These are phyloP conservation scores for Fusarium dimerum DNA, from an alignment of 2,329 filamentous ascomycete species.

Conservation along the genomic window DNA sequence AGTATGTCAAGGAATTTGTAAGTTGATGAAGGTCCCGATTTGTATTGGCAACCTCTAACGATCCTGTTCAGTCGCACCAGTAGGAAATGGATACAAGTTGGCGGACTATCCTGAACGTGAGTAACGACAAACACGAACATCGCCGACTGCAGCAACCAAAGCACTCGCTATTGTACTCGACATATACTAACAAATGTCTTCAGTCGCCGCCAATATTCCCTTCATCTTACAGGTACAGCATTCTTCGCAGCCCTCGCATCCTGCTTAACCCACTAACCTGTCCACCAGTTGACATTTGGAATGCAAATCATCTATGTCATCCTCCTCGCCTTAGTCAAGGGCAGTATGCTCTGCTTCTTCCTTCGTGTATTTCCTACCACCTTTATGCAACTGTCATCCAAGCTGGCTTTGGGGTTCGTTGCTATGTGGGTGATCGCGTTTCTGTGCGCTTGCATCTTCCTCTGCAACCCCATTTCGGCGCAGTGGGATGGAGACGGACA, in stretches of 20 bases:
- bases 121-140: slow-evolving; percentile 1
- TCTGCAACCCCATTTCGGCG: slow-evolving; percentile 46
- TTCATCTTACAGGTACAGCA: slow-evolving; percentile 26
- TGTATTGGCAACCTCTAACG: not conserved
- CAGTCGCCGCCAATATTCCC: slow-evolving; percentile 24
- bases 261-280: not conserved
- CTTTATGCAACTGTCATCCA: slow-evolving; percentile 30
- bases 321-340: slow-evolving; percentile 27
- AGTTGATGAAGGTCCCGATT: not conserved
- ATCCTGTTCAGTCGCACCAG: slow-evolving; percentile 16
- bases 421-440: slow-evolving; percentile 45
- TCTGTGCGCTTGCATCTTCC: slow-evolving; percentile 43
- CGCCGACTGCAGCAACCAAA: too few species aligned
- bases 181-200: not conserved
- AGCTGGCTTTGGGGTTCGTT: slow-evolving; percentile 37
- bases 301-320: slow-evolving; percentile 30
- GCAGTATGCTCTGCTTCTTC: slow-evolving; percentile 31
- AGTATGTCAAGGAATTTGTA: slow-evolving; percentile 30
- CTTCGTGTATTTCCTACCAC: slow-evolving; percentile 29
- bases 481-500: slow-evolving; percentile 40
- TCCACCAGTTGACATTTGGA: slow-evolving; percentile 23
- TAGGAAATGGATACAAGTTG: slow-evolving; percentile 28
- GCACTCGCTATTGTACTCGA: not conserved
- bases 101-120: slow-evolving; percentile 17
- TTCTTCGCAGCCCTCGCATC: not conserved